Conservation (phyloP, 176 grass and related monocot species). For the Bonia amplexicaulis region DNA sequence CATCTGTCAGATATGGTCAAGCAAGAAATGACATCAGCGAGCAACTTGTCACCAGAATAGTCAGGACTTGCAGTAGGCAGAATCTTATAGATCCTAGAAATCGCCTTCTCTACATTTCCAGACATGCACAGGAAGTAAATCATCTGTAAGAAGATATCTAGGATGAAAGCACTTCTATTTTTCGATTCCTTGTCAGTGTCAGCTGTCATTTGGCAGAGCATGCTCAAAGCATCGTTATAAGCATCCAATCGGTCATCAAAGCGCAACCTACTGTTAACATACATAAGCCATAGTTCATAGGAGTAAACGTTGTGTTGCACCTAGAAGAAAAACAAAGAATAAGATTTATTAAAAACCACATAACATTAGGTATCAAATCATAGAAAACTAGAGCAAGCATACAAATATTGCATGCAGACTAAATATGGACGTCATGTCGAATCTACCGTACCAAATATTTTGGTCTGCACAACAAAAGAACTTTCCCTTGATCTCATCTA, state of each 20-base stretch:
- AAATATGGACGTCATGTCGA: neutral
- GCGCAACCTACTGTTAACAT: conserved; percentile 92
- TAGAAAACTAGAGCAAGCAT: conserved; percentile 11
- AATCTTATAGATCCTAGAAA: conserved; percentile 64
- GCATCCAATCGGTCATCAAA: conserved; percentile 81
- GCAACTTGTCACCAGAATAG: conserved; percentile 64
- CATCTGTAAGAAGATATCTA: conserved; percentile 98
- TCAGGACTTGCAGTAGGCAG: conserved; percentile 38
- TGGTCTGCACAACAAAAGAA: neutral
- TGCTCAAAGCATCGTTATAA: conserved; percentile 72
- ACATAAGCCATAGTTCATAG: conserved; percentile 97
- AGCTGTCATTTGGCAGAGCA: conserved; percentile 62
- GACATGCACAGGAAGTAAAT: conserved; percentile 87
- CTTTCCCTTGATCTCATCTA: neutral
- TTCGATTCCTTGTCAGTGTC: conserved; percentile 50
- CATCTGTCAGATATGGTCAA: conserved; percentile 70
- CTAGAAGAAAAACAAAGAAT: conserved; percentile 72
- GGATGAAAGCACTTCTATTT: conserved; percentile 74
- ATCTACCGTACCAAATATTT: neutral
- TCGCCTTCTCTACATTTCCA: conserved; percentile 54
- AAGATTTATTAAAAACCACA: conserved; percentile 31
- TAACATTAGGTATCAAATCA: conserved; percentile 8
- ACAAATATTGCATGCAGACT: neutral
- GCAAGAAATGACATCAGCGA: conserved; percentile 54
- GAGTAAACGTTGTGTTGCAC: conserved; percentile 82